Evolutionary conservation across 805 yeast genomes (phyloP).

Genomic region (Candida incommunis): DNA sequence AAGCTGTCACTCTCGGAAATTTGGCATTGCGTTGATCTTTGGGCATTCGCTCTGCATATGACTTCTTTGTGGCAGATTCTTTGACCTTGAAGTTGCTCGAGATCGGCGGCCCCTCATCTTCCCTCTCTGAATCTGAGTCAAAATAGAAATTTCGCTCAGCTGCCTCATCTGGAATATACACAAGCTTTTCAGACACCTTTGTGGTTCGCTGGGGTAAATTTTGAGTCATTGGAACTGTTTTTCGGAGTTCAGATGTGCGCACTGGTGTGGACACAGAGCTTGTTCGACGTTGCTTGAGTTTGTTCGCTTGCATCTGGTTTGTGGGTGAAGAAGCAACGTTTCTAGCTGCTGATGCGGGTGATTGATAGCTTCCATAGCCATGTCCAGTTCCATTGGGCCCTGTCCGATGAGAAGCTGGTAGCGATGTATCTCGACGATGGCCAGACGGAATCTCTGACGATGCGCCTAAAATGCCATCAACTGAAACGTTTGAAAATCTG

Average conservation of each 20-base stretch:
- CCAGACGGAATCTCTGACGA: conserved; percentile 85
- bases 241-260: background rate
- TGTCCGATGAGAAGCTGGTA: background rate
- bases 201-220: conserved; percentile 44
- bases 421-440: conserved; percentile 25
- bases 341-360: conserved; percentile 1
- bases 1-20: conserved; percentile 80
- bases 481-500: conserved; percentile 64
- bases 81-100: conserved; percentile 5
- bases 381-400: conserved; percentile 16
- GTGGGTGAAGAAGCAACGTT: background rate
- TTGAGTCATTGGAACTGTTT: conserved; percentile 5
- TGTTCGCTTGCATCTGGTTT: background rate
- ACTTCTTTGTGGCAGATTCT: conserved; percentile 5
- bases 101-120: conserved; percentile 14
- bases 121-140: conserved; percentile 14
- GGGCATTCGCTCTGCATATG: conserved; percentile 23
- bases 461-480: conserved; percentile 63
- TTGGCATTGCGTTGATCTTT: conserved; percentile 43
- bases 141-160: conserved; percentile 8
- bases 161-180: conserved; percentile 60
- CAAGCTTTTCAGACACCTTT: conserved; percentile 74
- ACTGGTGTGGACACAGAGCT: background rate
- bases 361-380: conserved; percentile 3
- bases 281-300: background rate